Evolutionary conservation across 1,284 basidiomycete genomes (phyloP).

Genomic region (Malassezia equina): DNA sequence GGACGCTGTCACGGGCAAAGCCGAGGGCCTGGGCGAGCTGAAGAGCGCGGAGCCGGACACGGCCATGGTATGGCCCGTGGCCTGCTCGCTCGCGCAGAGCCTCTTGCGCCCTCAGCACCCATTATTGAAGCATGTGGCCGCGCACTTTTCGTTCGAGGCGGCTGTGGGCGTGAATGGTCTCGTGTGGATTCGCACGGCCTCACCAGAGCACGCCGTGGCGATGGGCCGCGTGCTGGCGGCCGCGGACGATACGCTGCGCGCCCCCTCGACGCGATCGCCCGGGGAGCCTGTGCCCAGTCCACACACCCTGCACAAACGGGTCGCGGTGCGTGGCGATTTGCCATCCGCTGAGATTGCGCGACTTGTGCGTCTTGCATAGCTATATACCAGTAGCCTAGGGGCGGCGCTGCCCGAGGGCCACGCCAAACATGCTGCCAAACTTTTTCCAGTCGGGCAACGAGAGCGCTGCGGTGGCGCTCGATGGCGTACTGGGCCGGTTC

Average conservation of each 20-base stretch:
- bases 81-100: slow-evolving; percentile 21
- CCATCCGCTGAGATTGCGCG: not conserved
- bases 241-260: slow-evolving; percentile 17
- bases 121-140: slow-evolving; percentile 25
- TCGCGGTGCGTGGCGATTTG: slow-evolving; percentile 5
- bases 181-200: slow-evolving; percentile 31
- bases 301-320: not conserved
- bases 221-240: slow-evolving; percentile 26
- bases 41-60: slow-evolving; percentile 25
- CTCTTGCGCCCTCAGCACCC: slow-evolving; percentile 23
- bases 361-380: not conserved
- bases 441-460: slow-evolving; percentile 35
- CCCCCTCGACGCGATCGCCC: not conserved
- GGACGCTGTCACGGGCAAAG: slow-evolving; percentile 33
- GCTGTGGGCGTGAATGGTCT: slow-evolving; percentile 40
- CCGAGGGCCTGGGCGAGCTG: slow-evolving; percentile 40
- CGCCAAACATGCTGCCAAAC: slow-evolving; percentile 39
- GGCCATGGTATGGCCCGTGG: slow-evolving; percentile 23
- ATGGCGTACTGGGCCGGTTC: slow-evolving; percentile 3
- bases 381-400: not conserved
- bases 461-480: slow-evolving; percentile 17
- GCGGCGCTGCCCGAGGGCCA: slow-evolving; percentile 24
- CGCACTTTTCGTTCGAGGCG: slow-evolving; percentile 41
- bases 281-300: not conserved
- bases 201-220: slow-evolving; percentile 28